These are phyloP conservation scores for Ophiocordyceps robertsii DNA, from an alignment of 2,329 filamentous ascomycete genomes.

Conservation along the genomic window DNA sequence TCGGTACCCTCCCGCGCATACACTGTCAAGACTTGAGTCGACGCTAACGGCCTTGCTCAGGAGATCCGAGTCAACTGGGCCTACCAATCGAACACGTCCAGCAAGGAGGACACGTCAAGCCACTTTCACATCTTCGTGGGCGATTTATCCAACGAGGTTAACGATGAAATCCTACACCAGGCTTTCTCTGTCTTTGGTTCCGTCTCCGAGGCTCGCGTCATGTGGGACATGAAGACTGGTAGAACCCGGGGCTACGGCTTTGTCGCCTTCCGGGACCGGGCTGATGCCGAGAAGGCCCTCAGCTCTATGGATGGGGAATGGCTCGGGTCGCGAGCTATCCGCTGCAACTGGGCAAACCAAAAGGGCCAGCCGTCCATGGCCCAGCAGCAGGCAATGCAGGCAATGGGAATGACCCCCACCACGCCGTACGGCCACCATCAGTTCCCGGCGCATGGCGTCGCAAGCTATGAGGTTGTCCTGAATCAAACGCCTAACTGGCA, in stretches of 20 bases:
- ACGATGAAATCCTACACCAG: conserved; percentile 85
- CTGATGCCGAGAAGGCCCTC: conserved; percentile 88
- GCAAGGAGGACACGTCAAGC: conserved; percentile 94
- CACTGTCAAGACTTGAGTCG: background rate
- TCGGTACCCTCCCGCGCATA: conserved; percentile 41
- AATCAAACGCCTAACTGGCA: conserved; percentile 95
- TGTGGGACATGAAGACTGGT: conserved; percentile 99
- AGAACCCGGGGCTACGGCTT: conserved; percentile 96
- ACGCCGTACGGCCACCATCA: conserved; percentile 95
- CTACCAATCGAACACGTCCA: conserved; percentile 87
- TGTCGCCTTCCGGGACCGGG: conserved; percentile 87
- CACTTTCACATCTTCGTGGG: conserved; percentile 99
- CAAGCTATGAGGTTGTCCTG: conserved; percentile 95
- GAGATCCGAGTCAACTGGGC: conserved; percentile 99
- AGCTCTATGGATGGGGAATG: conserved; percentile 99
- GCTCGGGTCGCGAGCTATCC: conserved; percentile 94
- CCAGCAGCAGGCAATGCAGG: conserved; percentile 91
- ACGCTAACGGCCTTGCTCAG: conserved; percentile 29
- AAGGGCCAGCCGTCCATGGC: conserved; percentile 99
- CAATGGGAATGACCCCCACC: conserved; percentile 96
- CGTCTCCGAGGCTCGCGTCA: conserved; percentile 94
- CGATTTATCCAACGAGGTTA: conserved; percentile 95
- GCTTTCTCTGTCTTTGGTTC: conserved; percentile 93
- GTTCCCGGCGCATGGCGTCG: conserved; percentile 91
- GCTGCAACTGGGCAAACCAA: conserved; percentile 99